Conservation (phyloP, 768 basidiomycete genomes). For the Mycena chlorophos region DNA sequence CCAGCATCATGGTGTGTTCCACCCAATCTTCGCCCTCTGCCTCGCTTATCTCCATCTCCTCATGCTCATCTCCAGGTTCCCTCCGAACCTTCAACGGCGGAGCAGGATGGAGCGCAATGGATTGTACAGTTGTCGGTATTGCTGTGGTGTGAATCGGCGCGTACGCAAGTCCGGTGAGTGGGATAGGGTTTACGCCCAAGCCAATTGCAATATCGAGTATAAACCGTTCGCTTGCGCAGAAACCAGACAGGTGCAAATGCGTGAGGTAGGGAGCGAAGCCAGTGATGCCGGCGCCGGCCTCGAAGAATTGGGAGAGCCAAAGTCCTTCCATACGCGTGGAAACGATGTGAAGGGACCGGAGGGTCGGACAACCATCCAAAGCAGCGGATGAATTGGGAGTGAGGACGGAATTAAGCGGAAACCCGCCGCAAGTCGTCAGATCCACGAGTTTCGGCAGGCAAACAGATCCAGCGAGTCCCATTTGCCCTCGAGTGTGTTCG, state of each 20-base stretch:
- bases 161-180: no score
- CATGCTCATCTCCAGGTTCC: no score
- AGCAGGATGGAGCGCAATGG: no score
- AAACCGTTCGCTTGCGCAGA: not conserved
- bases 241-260: slow-evolving; percentile 20
- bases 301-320: slow-evolving; percentile 23
- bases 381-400: slow-evolving; percentile 1
- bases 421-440: slow-evolving; percentile 29
- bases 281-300: slow-evolving; percentile 21
- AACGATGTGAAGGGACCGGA: slow-evolving; percentile 25
- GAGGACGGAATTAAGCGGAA: no score
- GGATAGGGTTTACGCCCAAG: not conserved
- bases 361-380: slow-evolving; percentile 22
- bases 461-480: slow-evolving; percentile 26
- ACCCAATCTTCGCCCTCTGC: no score
- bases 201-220: no score
- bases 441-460: slow-evolving; percentile 29
- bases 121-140: no score
- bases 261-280: slow-evolving; percentile 24
- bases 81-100: no score
- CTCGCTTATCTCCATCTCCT: no score
- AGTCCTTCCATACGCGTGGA: slow-evolving; percentile 23
- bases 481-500: slow-evolving; percentile 18
- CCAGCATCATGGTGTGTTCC: no score
- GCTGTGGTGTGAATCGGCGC: no score